These are phyloP conservation scores for Trichoderma guizhouense DNA, from an alignment of 2,329 filamentous ascomycete genomes.

Conservation along the genomic window DNA sequence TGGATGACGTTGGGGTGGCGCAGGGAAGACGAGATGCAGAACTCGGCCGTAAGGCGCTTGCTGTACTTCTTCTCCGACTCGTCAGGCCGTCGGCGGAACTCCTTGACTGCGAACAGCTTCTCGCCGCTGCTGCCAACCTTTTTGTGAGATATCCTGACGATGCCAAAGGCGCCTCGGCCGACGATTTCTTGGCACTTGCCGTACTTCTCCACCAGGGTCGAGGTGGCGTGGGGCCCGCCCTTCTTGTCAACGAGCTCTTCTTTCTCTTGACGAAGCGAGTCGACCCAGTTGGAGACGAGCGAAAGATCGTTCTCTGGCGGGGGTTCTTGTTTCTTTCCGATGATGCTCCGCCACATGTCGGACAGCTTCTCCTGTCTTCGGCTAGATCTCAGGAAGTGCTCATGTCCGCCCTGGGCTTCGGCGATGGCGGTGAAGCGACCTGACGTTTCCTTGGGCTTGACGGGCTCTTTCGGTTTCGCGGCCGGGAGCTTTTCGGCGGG, in stretches of 20 bases:
- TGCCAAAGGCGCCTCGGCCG: conserved; percentile 92
- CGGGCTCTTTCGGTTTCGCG: conserved; percentile 30
- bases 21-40: conserved; percentile 95
- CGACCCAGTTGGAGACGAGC: conserved; percentile 92
- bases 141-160: conserved; percentile 97
- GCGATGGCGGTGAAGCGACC: conserved; percentile 52
- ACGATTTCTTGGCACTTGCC: conserved; percentile 98
- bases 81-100: conserved; percentile 90
- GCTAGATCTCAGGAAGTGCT: conserved; percentile 83
- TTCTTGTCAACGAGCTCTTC: conserved; percentile 82
- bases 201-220: conserved; percentile 88
- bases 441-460: conserved; percentile 35
- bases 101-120: conserved; percentile 95
- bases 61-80: conserved; percentile 97
- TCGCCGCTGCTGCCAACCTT: conserved; percentile 77
- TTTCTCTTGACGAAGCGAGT: conserved; percentile 85
- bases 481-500: conserved; percentile 25
- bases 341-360: conserved; percentile 82
- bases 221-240: conserved; percentile 65
- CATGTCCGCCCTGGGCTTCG: conserved; percentile 66
- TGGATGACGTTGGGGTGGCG: conserved; percentile 98
- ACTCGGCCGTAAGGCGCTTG: conserved; percentile 94
- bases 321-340: conserved; percentile 79
- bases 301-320: conserved; percentile 77
- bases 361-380: conserved; percentile 92